Base-by-base conservation (phyloP, 371 early-diverging fungal genomes). In the Choanephora cucurbitarum region DNA sequence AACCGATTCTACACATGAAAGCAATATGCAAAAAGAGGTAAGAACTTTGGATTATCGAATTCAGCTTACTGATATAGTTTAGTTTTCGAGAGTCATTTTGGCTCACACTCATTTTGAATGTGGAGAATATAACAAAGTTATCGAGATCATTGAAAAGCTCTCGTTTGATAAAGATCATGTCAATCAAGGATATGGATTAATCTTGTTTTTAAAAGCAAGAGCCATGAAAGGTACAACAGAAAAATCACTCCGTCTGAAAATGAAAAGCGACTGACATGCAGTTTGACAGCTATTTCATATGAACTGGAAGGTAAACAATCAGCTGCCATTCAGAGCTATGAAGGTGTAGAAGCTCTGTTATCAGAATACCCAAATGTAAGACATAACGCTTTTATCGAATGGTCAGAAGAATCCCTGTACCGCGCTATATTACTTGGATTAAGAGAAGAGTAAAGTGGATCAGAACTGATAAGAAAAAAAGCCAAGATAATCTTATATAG, bases 341-440 rank as follows among this genome's bases (percentile, higher is more conserved):
- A 78, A 37, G 72, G 71, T 19, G 79, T 81, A 13, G 62, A 73
- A 5, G 14, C 43, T 6, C 60, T 81, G 21, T 53, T 85, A 14
- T 60, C 64, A 13, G 66, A 74, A 44, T 54, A 69, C 31, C 55
- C 78, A 39, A 45, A 49, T 24, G 69, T 67, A 23, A 69, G 66
- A 54, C 52, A 72, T 22, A 79, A 75, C 18, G 79, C 84, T 50
- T 64, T 85, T 49, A 60, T 70, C 14, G 77, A 83, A 45, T 89
- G 91, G 89, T 66, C 82, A 9, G 90, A 91, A 53, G 81, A 84
- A 49, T 85, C 87, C 8, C 69, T 91, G 47, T 91, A 89, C 57
- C 79, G 88, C 33, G 82, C 79, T 0, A 67, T 82, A 1, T 60
- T 89, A 44, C 49, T 87, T 34, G 75, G 82, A 37, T 55, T 86